Conservation (phyloP, 495 filamentous ascomycete species). For the Penicillium bialowiezense region DNA sequence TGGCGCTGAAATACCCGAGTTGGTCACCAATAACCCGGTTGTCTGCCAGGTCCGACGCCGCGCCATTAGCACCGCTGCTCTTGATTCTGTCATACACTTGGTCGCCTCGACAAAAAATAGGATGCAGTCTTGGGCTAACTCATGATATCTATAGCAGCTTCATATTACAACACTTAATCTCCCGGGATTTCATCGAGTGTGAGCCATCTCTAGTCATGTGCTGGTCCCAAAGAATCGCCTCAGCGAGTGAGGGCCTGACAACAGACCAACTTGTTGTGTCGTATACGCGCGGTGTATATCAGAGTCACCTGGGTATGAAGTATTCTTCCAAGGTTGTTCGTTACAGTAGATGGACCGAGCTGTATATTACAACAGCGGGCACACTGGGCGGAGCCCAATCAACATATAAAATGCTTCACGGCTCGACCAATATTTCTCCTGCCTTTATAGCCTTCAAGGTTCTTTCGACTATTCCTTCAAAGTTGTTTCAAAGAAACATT, state of each 20-base stretch:
- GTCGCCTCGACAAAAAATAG: background rate
- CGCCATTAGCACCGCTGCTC: conserved; percentile 8
- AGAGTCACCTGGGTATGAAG: no score
- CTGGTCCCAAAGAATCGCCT: background rate
- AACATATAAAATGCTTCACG: background rate
- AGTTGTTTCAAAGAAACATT: conserved; percentile 1
- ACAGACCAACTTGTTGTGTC: conserved; percentile 3
- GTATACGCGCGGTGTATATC: conserved; percentile 2
- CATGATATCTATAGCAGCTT: background rate
- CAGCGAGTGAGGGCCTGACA: conserved; percentile 5
- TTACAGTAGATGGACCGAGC: conserved; percentile 4
- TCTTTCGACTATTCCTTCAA: no score
- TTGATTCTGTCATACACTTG: background rate
- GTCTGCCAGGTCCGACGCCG: background rate
- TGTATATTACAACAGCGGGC: conserved; percentile 1
- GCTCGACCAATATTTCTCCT: no score
- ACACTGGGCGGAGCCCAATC: background rate
- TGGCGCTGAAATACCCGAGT: background rate
- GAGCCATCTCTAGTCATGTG: background rate
- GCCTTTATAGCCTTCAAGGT: no score
- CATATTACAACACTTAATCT: background rate
- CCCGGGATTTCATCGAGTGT: background rate
- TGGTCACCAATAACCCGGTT: conserved; percentile 6
- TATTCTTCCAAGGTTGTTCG: no score
- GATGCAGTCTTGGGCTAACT: background rate